phyloP scores from a whole-genome alignment of 257 asterid genomes.

The Prunella vulgaris region DNA sequence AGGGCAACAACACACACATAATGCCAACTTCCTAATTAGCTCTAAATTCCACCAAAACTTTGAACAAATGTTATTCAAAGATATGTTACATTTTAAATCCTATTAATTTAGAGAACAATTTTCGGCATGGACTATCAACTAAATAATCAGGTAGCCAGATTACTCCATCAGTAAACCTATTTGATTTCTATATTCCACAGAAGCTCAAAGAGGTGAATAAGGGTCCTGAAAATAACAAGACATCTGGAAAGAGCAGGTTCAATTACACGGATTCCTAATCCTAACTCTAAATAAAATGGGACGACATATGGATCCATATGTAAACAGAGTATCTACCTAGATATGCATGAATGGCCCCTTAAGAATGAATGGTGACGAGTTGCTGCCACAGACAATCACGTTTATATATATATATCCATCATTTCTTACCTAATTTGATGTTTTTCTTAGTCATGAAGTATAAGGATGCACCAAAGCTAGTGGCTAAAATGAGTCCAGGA shows the following conservation, averaged over 20 bases:
- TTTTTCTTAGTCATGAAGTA: slow-evolving; percentile 96
- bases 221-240: neutral
- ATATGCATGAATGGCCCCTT: neutral
- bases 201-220: neutral
- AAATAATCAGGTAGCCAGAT: neutral
- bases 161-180: neutral
- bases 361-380: neutral
- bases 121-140: neutral
- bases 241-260: neutral
- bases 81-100: neutral
- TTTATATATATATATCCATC: neutral
- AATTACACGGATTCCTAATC: neutral
- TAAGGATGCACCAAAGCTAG: slow-evolving; percentile 91
- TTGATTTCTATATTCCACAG: neutral
- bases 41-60: neutral
- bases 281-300: neutral
- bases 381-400: neutral
- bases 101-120: slow-evolving; percentile 7
- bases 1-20: neutral
- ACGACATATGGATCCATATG: neutral
- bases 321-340: neutral
- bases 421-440: slow-evolving; percentile 71
- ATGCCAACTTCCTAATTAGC: neutral
- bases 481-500: slow-evolving; percentile 87
- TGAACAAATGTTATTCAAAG: neutral